Evolutionary conservation across 352 stramenopile species (phyloP).

Genomic region (Phytophthora idaei): DNA sequence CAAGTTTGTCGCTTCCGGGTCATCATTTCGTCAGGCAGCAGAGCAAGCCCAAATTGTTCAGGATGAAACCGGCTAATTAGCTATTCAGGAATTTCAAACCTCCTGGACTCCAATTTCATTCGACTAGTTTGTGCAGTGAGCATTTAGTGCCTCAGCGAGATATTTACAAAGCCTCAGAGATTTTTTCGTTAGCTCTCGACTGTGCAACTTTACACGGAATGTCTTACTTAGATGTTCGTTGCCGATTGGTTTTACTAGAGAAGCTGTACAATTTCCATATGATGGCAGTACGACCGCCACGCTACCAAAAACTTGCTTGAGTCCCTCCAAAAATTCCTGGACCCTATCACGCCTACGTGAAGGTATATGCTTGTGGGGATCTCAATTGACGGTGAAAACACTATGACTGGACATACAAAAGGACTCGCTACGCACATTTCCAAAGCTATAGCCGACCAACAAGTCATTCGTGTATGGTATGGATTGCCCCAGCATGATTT

Average conservation of each 20-base stretch:
- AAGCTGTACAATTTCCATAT: background rate
- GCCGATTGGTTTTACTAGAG: background rate
- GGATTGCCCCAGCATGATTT: background rate
- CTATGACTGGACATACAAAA: background rate
- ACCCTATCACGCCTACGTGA: background rate
- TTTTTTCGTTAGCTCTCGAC: background rate
- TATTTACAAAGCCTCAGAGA: background rate
- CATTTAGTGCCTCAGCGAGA: background rate
- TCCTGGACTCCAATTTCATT: background rate
- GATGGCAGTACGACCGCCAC: background rate
- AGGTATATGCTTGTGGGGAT: background rate
- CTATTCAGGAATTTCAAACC: background rate
- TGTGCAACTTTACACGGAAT: background rate
- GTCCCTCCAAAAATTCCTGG: background rate
- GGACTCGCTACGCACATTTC: background rate
- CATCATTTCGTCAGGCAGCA: too few species aligned
- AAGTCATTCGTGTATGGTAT: background rate
- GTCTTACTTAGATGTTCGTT: background rate
- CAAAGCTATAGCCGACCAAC: background rate
- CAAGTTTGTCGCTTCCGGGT: too few species aligned
- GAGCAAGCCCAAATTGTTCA: background rate
- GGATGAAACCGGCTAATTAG: background rate
- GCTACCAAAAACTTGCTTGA: background rate
- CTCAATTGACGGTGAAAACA: background rate
- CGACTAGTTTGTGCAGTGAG: background rate